Percentiles rank a stretch among this genome's conserved stretches.
Conservation (phyloP, 306 rosid species). For the Prunus padus region DNA sequence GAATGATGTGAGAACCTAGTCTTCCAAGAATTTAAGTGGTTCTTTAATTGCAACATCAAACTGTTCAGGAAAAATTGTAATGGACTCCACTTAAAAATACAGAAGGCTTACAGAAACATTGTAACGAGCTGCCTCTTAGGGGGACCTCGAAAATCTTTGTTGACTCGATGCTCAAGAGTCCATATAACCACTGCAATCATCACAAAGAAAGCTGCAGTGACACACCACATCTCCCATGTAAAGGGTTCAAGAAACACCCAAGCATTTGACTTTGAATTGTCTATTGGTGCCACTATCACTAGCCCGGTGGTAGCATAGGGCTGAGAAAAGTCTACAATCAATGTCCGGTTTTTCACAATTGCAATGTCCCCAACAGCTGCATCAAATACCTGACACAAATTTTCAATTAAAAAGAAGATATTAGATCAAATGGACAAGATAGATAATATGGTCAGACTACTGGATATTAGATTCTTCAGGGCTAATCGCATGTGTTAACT, state of each 20-base stretch:
- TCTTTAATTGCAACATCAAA: conserved; percentile 19
- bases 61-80: background rate
- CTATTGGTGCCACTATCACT: conserved; percentile 82
- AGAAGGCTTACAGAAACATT: conserved; percentile 62
- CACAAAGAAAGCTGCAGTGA: conserved; percentile 66
- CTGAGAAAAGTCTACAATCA: conserved; percentile 85
- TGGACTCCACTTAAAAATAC: conserved; percentile 6
- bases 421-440: background rate
- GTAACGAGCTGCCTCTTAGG: conserved; percentile 79
- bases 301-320: conserved; percentile 83
- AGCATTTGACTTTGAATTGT: conserved; percentile 56
- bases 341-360: conserved; percentile 83
- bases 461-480: background rate
- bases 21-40: conserved; percentile 10
- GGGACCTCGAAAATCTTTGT: conserved; percentile 87
- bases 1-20: conserved; percentile 31
- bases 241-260: conserved; percentile 94
- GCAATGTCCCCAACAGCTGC: conserved; percentile 96
- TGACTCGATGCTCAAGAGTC: conserved; percentile 93
- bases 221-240: conserved; percentile 84
- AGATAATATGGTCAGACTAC: background rate
- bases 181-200: conserved; percentile 78
- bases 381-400: conserved; percentile 63
- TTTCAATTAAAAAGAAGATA: conserved; percentile 14
- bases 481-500: conserved; percentile 3